Evolutionary conservation across 1,284 basidiomycete genomes (phyloP).

Genomic region (Schizopora paradoxa): DNA sequence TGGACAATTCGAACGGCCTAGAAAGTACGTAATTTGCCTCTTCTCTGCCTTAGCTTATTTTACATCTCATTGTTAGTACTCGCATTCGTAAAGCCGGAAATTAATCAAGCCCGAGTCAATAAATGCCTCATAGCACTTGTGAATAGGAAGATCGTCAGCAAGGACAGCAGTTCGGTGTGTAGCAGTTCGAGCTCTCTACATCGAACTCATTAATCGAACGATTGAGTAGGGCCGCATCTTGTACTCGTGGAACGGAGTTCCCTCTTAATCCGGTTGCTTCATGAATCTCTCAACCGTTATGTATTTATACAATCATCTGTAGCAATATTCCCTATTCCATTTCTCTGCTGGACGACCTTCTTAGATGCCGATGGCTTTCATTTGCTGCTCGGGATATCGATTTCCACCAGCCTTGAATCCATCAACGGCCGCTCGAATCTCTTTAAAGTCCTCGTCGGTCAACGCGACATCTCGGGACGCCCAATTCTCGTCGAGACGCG

Average conservation of each 20-base stretch:
- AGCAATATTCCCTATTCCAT: neutral
- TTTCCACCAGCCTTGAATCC: conserved; percentile 6
- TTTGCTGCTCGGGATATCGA: conserved; percentile 10
- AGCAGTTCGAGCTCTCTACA: neutral
- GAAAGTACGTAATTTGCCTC: conserved; percentile 41
- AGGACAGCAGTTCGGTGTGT: conserved; percentile 61
- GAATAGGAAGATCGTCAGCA: conserved; percentile 79
- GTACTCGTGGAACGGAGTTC: conserved; percentile 18
- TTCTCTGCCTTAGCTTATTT: conserved; percentile 3
- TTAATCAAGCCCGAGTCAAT: conserved; percentile 86
- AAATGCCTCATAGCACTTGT: conserved; percentile 91
- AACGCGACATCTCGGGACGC: conserved; percentile 26
- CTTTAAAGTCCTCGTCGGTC: conserved; percentile 25
- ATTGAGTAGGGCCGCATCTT: conserved; percentile 16
- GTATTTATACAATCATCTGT: neutral
- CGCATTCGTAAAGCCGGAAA: conserved; percentile 73
- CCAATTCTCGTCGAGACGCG: conserved; percentile 31
- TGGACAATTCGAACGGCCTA: conserved; percentile 51
- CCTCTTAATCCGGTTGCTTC: conserved; percentile 6
- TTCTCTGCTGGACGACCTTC: neutral
- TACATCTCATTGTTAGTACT: conserved; percentile 45
- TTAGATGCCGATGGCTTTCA: conserved; percentile 9
- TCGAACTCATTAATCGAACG: neutral
- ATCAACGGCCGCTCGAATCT: conserved; percentile 27
- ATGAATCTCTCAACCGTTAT: too few species aligned